Evolutionary conservation across 352 stramenopile species (phyloP), one percentile per base, ranked within the genome.

Genomic region (Phytophthora aleatoria): DNA sequence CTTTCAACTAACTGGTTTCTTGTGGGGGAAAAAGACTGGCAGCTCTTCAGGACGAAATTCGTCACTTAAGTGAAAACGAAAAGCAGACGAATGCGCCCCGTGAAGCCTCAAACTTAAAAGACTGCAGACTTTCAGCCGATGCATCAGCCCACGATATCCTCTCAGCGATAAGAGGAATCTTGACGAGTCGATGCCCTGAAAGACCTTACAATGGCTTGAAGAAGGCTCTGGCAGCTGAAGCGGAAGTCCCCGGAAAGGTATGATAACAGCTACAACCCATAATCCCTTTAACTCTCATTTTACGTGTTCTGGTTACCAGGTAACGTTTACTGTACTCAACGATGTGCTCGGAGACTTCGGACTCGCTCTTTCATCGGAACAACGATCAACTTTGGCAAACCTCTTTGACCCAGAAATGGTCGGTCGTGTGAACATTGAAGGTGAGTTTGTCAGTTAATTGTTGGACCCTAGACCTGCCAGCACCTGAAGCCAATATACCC

Each of bases 201-300:
- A 57, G 82, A 28, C 85, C 85, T 3, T 94, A 92, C 54, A 91
- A 92, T 38, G 83, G 85, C 0, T 74, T 94, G 38, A 94, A 92
- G 57, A 94, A 94, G 57, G 81, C 85, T 15, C 63, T 94, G 28
- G 83, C 80, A 35, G 70, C 76, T 6, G 77, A 92, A 2, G 78
- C 83, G 8, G 85, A 94, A 49, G 61, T 81, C 3, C 83, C 85
- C 2, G 85, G 83, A 6, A 94, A 91, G 74, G 83, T 94, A 62
- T 0, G 3, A 45, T 20, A 49, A 1, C 5, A 28, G 16, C 6
- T 11, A 38, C 10, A 42, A 38, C 3, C 28, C 30, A 3, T n/a
- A 20, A 20, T 42, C 7, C 0, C 11, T 16, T 52, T 33, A 35
- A 50, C 44, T 39, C 35, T 42, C 26, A 27, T 47, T 4, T 2